Conservation (phyloP, 176 grass and related monocot genomes). For the Cenchrus purpureus region DNA sequence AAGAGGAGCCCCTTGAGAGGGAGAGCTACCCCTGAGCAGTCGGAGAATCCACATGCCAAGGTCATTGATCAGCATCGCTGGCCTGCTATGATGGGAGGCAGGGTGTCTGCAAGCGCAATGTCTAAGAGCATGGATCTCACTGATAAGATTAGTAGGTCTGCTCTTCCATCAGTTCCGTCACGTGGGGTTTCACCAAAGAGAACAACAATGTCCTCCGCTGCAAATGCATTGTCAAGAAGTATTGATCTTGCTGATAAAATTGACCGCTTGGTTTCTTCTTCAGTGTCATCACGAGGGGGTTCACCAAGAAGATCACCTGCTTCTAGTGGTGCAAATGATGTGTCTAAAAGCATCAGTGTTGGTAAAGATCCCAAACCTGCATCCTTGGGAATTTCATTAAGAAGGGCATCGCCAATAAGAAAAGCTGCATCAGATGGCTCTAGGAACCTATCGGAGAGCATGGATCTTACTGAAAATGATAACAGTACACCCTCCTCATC, state of each 20-base stretch:
- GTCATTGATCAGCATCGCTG: slow-evolving; percentile 91
- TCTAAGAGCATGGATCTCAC: slow-evolving; percentile 73
- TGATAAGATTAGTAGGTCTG: slow-evolving; percentile 55
- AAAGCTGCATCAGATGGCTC: slow-evolving; percentile 26
- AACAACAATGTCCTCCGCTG: slow-evolving; percentile 36
- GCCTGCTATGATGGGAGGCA: slow-evolving; percentile 86
- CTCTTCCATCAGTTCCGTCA: slow-evolving; percentile 46
- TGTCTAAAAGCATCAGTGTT: background rate
- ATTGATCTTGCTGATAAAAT: slow-evolving; percentile 66
- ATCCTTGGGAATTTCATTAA: slow-evolving; percentile 38
- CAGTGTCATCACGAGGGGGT: slow-evolving; percentile 15
- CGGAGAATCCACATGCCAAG: slow-evolving; percentile 70
- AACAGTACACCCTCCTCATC: slow-evolving; percentile 7
- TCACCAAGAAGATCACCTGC: slow-evolving; percentile 50
- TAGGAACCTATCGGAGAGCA: slow-evolving; percentile 39
- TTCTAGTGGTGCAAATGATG: slow-evolving; percentile 31
- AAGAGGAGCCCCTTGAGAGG: slow-evolving; percentile 82
- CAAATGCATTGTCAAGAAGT: slow-evolving; percentile 55
- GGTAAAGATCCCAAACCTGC: slow-evolving; percentile 43
- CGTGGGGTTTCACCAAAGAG: slow-evolving; percentile 47
- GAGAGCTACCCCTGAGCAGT: slow-evolving; percentile 50
- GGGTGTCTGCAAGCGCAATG: slow-evolving; percentile 54
- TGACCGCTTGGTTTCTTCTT: slow-evolving; percentile 40
- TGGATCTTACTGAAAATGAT: slow-evolving; percentile 53
- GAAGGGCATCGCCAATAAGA: slow-evolving; percentile 38